A percentile compares a stretch with the other conserved stretches of the same genome.
phyloP scores from a whole-genome alignment of 306 rosid genomes.

The Casuarina cunninghamiana region DNA sequence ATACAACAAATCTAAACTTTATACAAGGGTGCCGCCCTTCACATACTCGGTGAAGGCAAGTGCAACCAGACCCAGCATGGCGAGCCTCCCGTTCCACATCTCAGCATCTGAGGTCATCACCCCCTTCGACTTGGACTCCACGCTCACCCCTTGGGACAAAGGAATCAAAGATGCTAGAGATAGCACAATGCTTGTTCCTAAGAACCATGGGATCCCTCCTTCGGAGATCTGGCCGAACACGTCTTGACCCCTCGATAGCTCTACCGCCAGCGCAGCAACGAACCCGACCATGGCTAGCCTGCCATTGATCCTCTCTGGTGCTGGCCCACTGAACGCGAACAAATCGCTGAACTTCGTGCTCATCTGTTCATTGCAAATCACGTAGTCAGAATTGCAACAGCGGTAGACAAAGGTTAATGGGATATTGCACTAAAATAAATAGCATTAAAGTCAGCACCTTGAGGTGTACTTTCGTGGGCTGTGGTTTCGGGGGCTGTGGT shows the following conservation, averaged over 20 bases:
- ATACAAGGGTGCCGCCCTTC: slow-evolving; percentile 69
- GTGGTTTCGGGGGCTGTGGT: too few relatives aligned
- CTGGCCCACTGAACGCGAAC: slow-evolving; percentile 83
- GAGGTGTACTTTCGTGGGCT: too few relatives aligned
- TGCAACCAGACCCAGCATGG: slow-evolving; percentile 85
- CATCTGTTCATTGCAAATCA: slow-evolving; percentile 24
- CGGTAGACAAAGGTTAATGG: too few relatives aligned
- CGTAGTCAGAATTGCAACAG: not conserved
- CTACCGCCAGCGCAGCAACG: slow-evolving; percentile 72
- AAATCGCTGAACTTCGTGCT: slow-evolving; percentile 57
- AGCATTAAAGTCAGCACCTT: too few relatives aligned
- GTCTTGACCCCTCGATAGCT: slow-evolving; percentile 61
- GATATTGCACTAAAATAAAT: too few relatives aligned
- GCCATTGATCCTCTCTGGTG: slow-evolving; percentile 92
- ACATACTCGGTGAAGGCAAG: slow-evolving; percentile 69
- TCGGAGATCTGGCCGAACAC: slow-evolving; percentile 56
- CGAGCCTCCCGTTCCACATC: slow-evolving; percentile 79
- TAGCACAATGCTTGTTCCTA: slow-evolving; percentile 54
- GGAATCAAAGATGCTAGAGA: slow-evolving; percentile 75
- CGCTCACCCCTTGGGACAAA: slow-evolving; percentile 61
- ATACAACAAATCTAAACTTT: not conserved
- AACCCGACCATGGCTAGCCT: slow-evolving; percentile 89
- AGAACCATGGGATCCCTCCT: slow-evolving; percentile 71
- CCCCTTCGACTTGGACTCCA: slow-evolving; percentile 60
- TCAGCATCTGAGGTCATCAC: slow-evolving; percentile 70